These are phyloP conservation scores for Diaporthe citri DNA, from an alignment of 2,329 filamentous ascomycete genomes.

Conservation along the genomic window DNA sequence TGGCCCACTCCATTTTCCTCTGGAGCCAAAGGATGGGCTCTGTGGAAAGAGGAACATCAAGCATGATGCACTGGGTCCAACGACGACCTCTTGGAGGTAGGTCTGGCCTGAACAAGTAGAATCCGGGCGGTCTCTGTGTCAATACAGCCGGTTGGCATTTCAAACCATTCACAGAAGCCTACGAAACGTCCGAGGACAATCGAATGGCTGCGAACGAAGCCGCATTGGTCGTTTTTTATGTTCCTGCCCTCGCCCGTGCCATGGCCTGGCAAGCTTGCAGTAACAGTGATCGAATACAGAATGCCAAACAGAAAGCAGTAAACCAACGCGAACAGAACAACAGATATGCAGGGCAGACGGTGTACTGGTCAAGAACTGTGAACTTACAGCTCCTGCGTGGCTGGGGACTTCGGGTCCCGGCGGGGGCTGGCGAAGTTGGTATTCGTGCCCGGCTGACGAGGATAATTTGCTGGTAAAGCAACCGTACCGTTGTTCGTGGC, in stretches of 20 bases:
- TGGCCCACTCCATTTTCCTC: background rate
- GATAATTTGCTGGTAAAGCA: background rate
- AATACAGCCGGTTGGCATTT: background rate
- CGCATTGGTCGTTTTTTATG: too few species aligned
- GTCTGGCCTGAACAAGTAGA: background rate
- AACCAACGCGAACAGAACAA: background rate
- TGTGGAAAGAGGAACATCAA: too few species aligned
- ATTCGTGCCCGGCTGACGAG: background rate
- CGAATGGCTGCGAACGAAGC: background rate
- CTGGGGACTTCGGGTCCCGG: background rate
- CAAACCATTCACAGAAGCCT: background rate
- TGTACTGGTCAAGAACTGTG: background rate
- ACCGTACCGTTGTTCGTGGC: background rate
- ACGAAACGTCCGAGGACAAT: background rate
- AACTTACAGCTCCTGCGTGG: background rate
- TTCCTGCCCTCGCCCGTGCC: background rate
- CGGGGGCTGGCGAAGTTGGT: background rate
- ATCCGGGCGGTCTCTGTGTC: constrained; percentile 1
- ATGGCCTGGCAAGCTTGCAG: background rate
- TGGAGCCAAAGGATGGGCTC: background rate
- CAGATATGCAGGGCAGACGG: background rate
- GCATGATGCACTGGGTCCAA: background rate
- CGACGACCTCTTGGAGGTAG: background rate
- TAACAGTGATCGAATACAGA: background rate
- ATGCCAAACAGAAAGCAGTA: background rate